Conservation (phyloP, 129 eudicot species). For the Cynara cardunculus region DNA sequence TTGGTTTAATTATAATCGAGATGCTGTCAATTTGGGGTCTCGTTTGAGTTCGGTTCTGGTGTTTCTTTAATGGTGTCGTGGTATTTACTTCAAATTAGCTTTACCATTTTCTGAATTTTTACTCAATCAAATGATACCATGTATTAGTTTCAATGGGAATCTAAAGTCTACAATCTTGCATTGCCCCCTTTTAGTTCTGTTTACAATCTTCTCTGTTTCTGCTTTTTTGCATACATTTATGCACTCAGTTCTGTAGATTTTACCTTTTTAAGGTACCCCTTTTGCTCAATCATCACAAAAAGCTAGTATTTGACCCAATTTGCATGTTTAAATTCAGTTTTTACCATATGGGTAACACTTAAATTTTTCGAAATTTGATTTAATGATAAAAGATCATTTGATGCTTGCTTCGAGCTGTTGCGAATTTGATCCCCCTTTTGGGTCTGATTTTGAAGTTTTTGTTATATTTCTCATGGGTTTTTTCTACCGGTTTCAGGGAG, state of each 20-base stretch:
- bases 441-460: not conserved
- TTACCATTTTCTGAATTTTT: constrained; percentile 9
- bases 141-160: not conserved
- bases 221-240: not conserved
- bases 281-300: constrained; percentile 15
- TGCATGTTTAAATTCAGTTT: not conserved
- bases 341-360: not conserved
- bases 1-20: not conserved
- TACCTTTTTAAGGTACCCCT: constrained; percentile 25
- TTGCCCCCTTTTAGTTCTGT: constrained; percentile 3
- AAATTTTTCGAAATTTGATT: not conserved
- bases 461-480: not conserved
- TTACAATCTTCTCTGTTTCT: constrained; percentile 18
- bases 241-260: constrained; percentile 15
- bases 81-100: constrained; percentile 2
- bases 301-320: not conserved
- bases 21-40: not conserved
- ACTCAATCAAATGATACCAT: constrained; percentile 11
- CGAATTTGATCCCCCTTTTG: not conserved
- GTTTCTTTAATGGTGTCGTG: not conserved
- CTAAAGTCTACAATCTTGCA: not conserved
- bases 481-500: constrained; percentile 10
- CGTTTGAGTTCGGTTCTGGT: no score
- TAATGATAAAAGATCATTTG: not conserved
- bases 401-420: not conserved